Evolutionary conservation across 306 rosid genomes (phyloP), one percentile per base, ranked within the genome.

Genomic region (Castanopsis chinensis): DNA sequence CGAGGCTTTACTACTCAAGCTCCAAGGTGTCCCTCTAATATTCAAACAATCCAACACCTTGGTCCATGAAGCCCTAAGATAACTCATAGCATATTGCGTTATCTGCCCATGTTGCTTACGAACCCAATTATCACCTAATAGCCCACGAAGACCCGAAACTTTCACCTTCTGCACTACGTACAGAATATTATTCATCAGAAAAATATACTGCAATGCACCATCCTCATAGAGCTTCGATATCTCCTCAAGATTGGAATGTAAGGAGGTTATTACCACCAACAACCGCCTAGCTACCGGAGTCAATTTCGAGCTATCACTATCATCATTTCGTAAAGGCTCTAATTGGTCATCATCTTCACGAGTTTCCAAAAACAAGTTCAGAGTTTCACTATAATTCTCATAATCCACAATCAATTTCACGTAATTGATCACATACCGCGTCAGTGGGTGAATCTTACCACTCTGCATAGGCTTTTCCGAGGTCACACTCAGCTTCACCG

Each of bases 51-150:
- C 68, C 86, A 91, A 87, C 13, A 90, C 92, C 88, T 87, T 93
- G 87, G 80, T 93, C 99, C 99, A 95, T 58, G 94, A 85, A 77
- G 97, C 98, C 79, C 99, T 89, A 35, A 95, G 92, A 83, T 95
- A 95, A 71, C 89, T 93, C 0, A 94, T 90, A 11, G 93, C 96
- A 49, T 83, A 77, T 86, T 93, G 96, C 58, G 97, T 96, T 15
- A 91, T 81, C 86, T 87, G 92, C 23, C 97, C 96, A 0, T 91
- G 89, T 23, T 91, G 96, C 68, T 88, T 88, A 12, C 96, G 89
- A 73, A 95, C 83, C 99, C 99, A 95, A 43, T 87, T 81, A 80
- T 91, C 92, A 9, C 99, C 98, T 78, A 95, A 82, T 32, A 95
- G 87, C 83, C 79, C 85, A 55, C 91, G 75, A 55, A 95, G 95